phyloP scores from a whole-genome alignment of 2,329 filamentous ascomycete species.

The Xylaria sp. region DNA sequence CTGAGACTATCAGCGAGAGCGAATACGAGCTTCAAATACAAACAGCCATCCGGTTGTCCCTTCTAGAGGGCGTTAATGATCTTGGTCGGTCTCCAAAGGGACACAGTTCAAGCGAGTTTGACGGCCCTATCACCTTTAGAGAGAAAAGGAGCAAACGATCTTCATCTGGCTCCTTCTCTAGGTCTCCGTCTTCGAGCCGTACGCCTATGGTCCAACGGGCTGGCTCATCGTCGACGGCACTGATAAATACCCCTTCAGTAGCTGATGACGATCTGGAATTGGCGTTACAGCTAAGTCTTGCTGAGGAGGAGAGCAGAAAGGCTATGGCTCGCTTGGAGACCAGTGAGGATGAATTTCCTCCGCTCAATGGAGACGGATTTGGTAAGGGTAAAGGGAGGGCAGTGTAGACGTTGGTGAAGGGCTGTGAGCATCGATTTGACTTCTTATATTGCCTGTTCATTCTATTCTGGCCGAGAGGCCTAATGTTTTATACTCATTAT shows the following conservation, averaged over 20 bases:
- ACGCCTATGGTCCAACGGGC: conserved; percentile 48
- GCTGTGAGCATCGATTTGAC: neutral
- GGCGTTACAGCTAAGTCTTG: conserved; percentile 68
- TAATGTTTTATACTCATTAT: conserved; percentile 7
- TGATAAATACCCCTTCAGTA: conserved; percentile 34
- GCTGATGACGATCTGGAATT: conserved; percentile 68
- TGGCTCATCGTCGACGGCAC: conserved; percentile 36
- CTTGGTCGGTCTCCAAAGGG: conserved; percentile 56
- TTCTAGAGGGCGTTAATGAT: conserved; percentile 66
- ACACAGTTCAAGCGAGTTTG: conserved; percentile 60
- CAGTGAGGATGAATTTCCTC: conserved; percentile 46
- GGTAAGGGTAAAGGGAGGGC: conserved; percentile 43
- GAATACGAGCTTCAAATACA: conserved; percentile 71
- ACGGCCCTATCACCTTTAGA: conserved; percentile 62
- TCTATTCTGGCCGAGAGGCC: conserved; percentile 27
- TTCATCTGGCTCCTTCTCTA: conserved; percentile 48
- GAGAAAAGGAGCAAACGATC: conserved; percentile 55
- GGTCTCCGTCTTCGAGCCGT: conserved; percentile 52
- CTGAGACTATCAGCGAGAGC: conserved; percentile 55
- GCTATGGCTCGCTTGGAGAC: conserved; percentile 28
- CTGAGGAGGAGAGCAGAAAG: conserved; percentile 60
- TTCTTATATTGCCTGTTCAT: conserved; percentile 21
- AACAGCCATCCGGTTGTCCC: conserved; percentile 69
- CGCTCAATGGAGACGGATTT: conserved; percentile 38
- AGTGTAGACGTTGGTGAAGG: conserved; percentile 6